Evolutionary conservation across 305 asterid species (phyloP), one percentile per base, ranked within the genome.

Genomic region (Solanum hybrid): DNA sequence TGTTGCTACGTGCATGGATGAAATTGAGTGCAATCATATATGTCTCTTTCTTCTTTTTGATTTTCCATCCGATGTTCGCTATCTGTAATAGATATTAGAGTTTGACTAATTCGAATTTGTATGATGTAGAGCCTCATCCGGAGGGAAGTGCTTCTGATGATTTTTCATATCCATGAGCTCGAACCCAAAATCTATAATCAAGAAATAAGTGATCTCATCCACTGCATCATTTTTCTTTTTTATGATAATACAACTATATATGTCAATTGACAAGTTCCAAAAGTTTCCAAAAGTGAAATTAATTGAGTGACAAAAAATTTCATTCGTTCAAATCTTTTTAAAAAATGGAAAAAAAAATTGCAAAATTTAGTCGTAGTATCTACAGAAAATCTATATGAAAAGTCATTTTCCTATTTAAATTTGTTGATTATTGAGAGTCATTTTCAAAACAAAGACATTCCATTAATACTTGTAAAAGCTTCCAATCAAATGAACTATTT

Each of bases 401-500:
- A 42, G 71, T 16, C 86, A 40, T 24, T 24, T 80, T 80, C 86
- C 31, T 6, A 80, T 26, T 80, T 14, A 38, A 40, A 79, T 38
- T 14, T 38, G 86, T 7, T 24, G 24, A 79, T 79, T 79, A 27
- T 81, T 40, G 26, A 29, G 10, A 82, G 87, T 46, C 73, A 46
- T 46, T 46, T 26, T 82, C 87, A 82, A 29, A 46, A 17, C 6
- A 46, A 46, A 82, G 29, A 82, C 87, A 82, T 27, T 17, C 87
- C 87, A 27, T 9, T 29, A 46, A 82, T 82, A 82, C 72, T 46
- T 51, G 22, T 46, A 17, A 84, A 82, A 29, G 22, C 72, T 10
- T 51, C 87, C 87, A 84, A 84, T 38, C 11, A 46, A 84, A 22
- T 20, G 29, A 78, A 84, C 22, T 51, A 16, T 46, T 84, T 46